Evolutionary conservation across 177 flowering plant species (phyloP).

Genomic region (Vitis hybrid): DNA sequence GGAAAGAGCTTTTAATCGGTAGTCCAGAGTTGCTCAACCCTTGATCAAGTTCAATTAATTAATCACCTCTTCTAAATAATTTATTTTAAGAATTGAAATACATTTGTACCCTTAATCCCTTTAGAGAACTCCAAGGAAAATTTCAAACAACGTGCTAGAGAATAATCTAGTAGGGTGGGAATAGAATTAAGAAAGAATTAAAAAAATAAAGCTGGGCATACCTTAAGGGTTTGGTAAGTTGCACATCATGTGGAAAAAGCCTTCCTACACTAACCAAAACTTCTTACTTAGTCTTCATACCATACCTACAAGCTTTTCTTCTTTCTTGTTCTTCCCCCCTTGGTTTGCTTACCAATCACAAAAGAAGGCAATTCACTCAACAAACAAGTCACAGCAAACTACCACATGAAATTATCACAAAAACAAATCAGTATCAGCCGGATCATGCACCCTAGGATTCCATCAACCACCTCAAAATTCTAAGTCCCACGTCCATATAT

Average conservation of each 20-base stretch:
- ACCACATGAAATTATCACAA: background rate
- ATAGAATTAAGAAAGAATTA: too few species aligned
- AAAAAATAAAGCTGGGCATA: background rate
- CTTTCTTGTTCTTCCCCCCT: background rate
- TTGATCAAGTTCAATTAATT: too few species aligned
- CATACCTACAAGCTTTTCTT: background rate
- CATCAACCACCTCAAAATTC: conserved; percentile 15
- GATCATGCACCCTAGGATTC: conserved; percentile 28
- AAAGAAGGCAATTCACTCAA: conserved; percentile 9
- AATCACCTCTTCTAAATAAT: too few species aligned
- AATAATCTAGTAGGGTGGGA: too few species aligned
- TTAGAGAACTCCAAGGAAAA: too few species aligned
- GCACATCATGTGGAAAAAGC: background rate
- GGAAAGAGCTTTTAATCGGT: too few species aligned
- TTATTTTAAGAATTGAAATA: too few species aligned
- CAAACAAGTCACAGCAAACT: conserved; percentile 4
- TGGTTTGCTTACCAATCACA: conserved; percentile 18
- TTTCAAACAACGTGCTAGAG: too few species aligned
- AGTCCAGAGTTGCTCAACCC: too few species aligned
- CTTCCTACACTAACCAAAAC: background rate
- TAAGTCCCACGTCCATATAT: background rate
- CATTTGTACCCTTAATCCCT: too few species aligned
- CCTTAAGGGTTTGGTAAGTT: conserved; percentile 1
- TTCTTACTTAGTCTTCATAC: background rate
- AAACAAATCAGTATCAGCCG: conserved; percentile 11